Evolutionary conservation across 192 early-diverging fungal species (phyloP), one percentile per base, ranked within the genome.

Genomic region (Coemansia erecta): DNA sequence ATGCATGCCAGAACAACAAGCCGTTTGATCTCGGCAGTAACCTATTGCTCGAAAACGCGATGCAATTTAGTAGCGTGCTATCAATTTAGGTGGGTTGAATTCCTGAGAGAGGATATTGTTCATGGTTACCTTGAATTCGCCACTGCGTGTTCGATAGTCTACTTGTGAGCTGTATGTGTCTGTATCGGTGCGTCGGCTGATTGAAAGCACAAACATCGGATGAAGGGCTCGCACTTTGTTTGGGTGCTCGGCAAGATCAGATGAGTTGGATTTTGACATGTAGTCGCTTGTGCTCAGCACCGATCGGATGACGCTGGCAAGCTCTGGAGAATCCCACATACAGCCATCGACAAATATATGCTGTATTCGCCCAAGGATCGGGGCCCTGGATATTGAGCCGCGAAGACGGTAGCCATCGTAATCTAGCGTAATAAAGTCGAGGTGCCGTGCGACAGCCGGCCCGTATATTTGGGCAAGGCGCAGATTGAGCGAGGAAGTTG

Each of bases 381-480:
- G 70, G 8, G 17, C 37, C 19, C 60, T 59, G 19, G 76, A 78
- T 15, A 72, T 47, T 18, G 70, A 72, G n/a, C 76, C 76, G 23
- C 46, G 13, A 15, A 78, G 48, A 12, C 43, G 56, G 21, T 62
- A 66, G 10, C 40, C 26, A 0, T 33, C 62, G 19, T 66, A 63
- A 13, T 72, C 70, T 6, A 69, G 13, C 0, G 70, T 67, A 22
- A 78, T 56, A 55, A 57, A 63, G 19, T 72, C 76, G 31, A 72
- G 66, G 6, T 2, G 2, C 13, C 58, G 65, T 0, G 70, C 76
- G 22, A 56, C 42, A 9, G 31, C 15, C 11, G 70, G 58, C 10
- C 76, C 76, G 49, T 62, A 56, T 35, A 72, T 37, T 50, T 78
- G 76, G 17, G 63, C 33, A 35, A 72, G 37, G 3, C 76, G 61